Conservation (phyloP, 2,329 filamentous ascomycete genomes). For the Cercospora citrullina region DNA sequence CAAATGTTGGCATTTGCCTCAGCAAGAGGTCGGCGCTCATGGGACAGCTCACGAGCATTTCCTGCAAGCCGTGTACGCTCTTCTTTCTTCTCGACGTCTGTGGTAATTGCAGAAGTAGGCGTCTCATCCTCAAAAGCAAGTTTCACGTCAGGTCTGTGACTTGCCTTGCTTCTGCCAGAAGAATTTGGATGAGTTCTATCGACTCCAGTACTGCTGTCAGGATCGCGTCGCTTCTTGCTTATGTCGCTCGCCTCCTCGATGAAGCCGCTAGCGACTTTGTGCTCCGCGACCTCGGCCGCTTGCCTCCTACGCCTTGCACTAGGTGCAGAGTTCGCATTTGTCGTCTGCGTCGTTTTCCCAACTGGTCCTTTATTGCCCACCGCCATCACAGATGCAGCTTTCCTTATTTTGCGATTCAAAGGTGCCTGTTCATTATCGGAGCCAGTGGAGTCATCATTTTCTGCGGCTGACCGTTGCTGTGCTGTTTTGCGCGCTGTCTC, state of each 20-base stretch:
- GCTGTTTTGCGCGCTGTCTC: neutral
- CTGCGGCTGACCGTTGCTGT: neutral
- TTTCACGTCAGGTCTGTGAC: neutral
- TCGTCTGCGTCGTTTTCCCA: neutral
- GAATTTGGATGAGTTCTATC: too few relatives aligned
- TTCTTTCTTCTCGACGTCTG: neutral
- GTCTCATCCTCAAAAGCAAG: neutral
- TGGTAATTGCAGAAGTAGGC: neutral
- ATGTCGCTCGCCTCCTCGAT: slow-evolving; percentile 29
- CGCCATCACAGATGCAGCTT: neutral
- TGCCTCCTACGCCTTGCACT: slow-evolving; percentile 26
- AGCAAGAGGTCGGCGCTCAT: neutral
- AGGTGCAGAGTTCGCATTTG: neutral
- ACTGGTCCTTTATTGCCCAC: neutral
- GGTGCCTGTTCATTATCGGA: neutral
- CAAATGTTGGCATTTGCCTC: slow-evolving; percentile 6
- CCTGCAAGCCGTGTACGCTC: neutral
- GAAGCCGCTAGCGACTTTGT: slow-evolving; percentile 28
- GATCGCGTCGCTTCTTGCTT: slow-evolving; percentile 27
- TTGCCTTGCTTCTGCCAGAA: neutral
- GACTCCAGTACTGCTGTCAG: neutral
- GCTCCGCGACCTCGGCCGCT: slow-evolving; percentile 28
- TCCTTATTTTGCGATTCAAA: neutral
- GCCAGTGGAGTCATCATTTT: neutral
- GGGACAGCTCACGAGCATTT: neutral